Evolutionary conservation across 2,329 filamentous ascomycete genomes (phyloP).

Genomic region (Tolypocladium endophyticum): DNA sequence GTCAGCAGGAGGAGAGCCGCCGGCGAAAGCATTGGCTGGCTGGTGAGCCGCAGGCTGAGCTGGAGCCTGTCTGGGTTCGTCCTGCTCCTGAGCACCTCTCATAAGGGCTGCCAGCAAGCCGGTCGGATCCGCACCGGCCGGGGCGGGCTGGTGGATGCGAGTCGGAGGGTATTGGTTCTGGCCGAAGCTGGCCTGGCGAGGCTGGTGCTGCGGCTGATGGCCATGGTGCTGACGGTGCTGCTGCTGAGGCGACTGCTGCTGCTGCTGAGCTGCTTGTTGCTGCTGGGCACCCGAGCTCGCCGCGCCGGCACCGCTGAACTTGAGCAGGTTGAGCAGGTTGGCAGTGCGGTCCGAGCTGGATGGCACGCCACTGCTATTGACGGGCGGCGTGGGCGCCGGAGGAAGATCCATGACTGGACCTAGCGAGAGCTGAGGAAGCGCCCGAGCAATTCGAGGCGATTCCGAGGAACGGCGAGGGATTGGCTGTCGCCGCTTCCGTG

Average conservation of each 20-base stretch:
- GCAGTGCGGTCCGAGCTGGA: conserved; percentile 37
- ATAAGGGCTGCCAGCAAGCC: conserved; percentile 51
- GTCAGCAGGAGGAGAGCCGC: conserved; percentile 48
- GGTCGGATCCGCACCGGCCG: conserved; percentile 43
- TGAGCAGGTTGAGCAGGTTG: conserved; percentile 50
- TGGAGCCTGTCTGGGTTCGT: conserved; percentile 20
- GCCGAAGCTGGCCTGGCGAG: conserved; percentile 8
- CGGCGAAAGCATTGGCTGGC: conserved; percentile 28
- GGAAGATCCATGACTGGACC: conserved; percentile 30
- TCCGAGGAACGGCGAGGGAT: neutral
- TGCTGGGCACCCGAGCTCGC: conserved; percentile 18
- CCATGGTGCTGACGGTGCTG: conserved; percentile 10
- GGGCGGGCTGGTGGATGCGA: conserved; percentile 46
- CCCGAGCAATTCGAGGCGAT: neutral
- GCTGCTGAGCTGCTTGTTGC: conserved; percentile 20
- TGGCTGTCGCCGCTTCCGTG: neutral
- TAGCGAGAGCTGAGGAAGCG: neutral
- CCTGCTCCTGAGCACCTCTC: conserved; percentile 42
- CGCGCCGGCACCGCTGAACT: conserved; percentile 38
- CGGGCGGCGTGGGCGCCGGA: conserved; percentile 39
- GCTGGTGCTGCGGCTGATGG: conserved; percentile 10
- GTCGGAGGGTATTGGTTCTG: conserved; percentile 16
- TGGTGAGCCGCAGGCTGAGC: conserved; percentile 12
- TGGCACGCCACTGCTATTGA: conserved; percentile 26
- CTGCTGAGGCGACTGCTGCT: conserved; percentile 12